phyloP scores from a whole-genome alignment of 116 monocot species.

The Phalaenopsis hybrid region DNA sequence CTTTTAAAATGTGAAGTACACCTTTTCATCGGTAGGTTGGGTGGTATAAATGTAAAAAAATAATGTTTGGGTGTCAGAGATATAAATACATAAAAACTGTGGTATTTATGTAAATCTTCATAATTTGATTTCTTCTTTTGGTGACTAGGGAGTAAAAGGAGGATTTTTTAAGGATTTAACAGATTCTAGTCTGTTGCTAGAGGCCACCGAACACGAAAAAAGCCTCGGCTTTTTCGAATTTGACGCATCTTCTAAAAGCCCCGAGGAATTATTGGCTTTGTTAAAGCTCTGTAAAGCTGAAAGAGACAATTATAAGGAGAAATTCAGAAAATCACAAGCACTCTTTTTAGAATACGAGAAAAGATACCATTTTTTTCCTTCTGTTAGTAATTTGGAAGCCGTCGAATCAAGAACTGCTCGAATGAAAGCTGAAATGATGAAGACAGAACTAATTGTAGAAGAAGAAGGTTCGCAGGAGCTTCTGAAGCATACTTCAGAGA shows the following conservation, averaged over 20 bases:
- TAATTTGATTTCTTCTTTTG: not conserved
- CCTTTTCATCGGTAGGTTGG: too few relatives aligned
- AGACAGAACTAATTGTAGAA: not conserved
- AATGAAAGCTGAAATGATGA: not conserved
- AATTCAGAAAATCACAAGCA: constrained; percentile 14
- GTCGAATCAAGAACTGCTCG: not conserved
- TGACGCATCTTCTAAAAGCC: constrained; percentile 7
- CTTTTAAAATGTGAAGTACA: not conserved
- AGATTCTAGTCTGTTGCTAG: not conserved
- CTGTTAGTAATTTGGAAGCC: constrained; percentile 9
- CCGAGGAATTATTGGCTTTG: not conserved
- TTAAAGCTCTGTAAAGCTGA: constrained; percentile 13
- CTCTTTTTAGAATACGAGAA: constrained; percentile 1
- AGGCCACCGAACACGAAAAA: constrained; percentile 5
- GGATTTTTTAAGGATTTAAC: not conserved
- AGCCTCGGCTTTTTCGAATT: not conserved
- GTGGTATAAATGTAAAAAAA: too few relatives aligned
- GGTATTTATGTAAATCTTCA: too few relatives aligned
- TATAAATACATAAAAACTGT: too few relatives aligned
- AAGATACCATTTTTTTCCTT: not conserved
- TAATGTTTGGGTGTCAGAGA: too few relatives aligned
- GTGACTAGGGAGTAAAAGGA: not conserved
- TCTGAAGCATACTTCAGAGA: not conserved
- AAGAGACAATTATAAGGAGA: constrained; percentile 10
- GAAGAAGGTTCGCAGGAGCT: not conserved